Evolutionary conservation across 306 rosid genomes (phyloP).

Genomic region (Mimosa pudica): DNA sequence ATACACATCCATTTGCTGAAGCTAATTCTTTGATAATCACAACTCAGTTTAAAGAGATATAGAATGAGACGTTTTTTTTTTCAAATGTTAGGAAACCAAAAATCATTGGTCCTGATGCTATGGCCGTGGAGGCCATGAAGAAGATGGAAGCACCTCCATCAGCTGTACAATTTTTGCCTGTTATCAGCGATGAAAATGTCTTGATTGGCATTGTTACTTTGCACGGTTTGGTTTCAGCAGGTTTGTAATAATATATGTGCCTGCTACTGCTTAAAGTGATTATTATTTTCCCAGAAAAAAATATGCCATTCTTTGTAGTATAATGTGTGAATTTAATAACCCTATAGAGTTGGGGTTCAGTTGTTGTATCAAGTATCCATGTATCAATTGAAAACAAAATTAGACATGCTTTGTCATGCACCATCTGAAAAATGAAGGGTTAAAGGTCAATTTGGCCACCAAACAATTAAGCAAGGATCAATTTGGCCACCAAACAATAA

Average conservation of each 20-base stretch:
- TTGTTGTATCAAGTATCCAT: not conserved
- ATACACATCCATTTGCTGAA: not conserved
- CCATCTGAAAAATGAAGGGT: not conserved
- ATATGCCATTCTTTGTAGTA: slow-evolving; percentile 38
- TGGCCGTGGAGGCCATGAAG: slow-evolving; percentile 98
- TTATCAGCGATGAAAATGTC: slow-evolving; percentile 53
- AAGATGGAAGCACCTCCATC: slow-evolving; percentile 99
- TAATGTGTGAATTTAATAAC: slow-evolving; percentile 23
- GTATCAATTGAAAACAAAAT: not conserved
- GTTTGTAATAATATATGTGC: slow-evolving; percentile 41
- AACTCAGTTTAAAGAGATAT: not conserved
- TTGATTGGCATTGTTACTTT: slow-evolving; percentile 94
- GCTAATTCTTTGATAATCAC: slow-evolving; percentile 16
- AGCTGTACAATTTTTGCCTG: slow-evolving; percentile 95
- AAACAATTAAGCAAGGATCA: no score
- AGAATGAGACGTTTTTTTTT: slow-evolving; percentile 21
- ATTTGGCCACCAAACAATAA: no score
- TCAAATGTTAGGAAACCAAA: slow-evolving; percentile 69
- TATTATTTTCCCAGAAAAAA: not conserved
- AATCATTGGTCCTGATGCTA: slow-evolving; percentile 71
- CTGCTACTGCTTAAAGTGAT: not conserved
- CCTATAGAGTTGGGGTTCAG: slow-evolving; percentile 22
- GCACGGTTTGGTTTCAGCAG: slow-evolving; percentile 95
- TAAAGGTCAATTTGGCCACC: no score
- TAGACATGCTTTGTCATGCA: not conserved